Evolutionary conservation across 192 early-diverging fungal species (phyloP).

Genomic region (Coemansia pectinata): DNA sequence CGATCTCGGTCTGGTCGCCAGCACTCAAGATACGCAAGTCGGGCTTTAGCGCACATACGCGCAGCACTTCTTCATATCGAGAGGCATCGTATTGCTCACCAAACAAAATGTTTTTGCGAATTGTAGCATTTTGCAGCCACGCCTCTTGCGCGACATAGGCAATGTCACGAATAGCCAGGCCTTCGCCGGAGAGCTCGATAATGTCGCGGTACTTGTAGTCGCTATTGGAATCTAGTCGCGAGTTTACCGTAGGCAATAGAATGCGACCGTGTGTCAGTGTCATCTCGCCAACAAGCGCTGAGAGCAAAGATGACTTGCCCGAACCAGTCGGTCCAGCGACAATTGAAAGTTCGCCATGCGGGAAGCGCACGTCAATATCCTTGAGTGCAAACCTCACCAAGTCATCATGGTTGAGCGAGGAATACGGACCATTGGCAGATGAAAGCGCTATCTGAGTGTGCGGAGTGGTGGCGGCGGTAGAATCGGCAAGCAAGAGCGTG

Average conservation of each 20-base stretch:
- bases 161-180: slow-evolving; percentile 56
- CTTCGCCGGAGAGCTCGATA: slow-evolving; percentile 47
- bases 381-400: slow-evolving; percentile 58
- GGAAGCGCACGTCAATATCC: slow-evolving; percentile 67
- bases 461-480: neutral
- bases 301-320: slow-evolving; percentile 81
- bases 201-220: slow-evolving; percentile 46
- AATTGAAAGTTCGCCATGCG: slow-evolving; percentile 69
- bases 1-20: slow-evolving; percentile 89
- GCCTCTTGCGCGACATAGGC: slow-evolving; percentile 87
- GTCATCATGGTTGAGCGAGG: neutral
- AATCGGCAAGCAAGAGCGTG: slow-evolving; percentile 7
- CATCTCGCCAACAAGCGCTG: slow-evolving; percentile 83
- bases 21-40: slow-evolving; percentile 82
- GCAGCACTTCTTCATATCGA: slow-evolving; percentile 75
- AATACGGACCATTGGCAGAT: neutral
- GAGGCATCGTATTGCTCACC: slow-evolving; percentile 67
- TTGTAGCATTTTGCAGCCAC: slow-evolving; percentile 69
- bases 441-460: neutral
- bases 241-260: slow-evolving; percentile 20
- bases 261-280: slow-evolving; percentile 31
- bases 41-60: slow-evolving; percentile 74
- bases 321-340: slow-evolving; percentile 85
- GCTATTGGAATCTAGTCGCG: neutral
- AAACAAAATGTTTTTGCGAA: slow-evolving; percentile 84